Evolutionary conservation across 768 basidiomycete genomes (phyloP), one percentile per base, ranked within the genome.

Genomic region (Lactarius evosmus): DNA sequence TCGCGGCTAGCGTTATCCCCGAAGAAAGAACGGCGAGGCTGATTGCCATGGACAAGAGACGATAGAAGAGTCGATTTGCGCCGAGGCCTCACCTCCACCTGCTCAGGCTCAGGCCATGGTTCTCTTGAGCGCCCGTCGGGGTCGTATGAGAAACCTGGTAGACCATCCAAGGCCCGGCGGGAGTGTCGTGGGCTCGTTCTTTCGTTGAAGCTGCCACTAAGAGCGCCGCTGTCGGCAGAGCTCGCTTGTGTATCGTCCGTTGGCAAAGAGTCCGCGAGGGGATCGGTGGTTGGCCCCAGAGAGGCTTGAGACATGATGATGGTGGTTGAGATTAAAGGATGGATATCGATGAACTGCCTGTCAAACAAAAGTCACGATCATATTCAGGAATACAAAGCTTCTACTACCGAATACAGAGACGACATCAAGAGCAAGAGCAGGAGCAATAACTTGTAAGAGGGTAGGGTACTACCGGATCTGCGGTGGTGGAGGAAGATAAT

Each of bases 401-500:
- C 49, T 56, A 57, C 58, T 61, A 64, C 16, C 6, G 44, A 64
- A 65, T 65, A 65, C 64, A 65, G 40, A 38, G 41, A 41, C 30
- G 11, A 7, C 17, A 64, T 11, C 46, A 44, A 56, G 36, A 60
- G 29, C 7, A 14, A n/a, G 19, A 52, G n/a, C 46, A 44, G 51
- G 36, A 60, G 29, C 7, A 14, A n/a, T 19, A 52, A 19, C n/a
- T 22, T 16, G 50, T 32, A 51, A 38, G 17, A 65, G 41, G 33
- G 33, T 32, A 60, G n/a, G n/a, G n/a, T n/a, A 1, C 69, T 67
- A 92, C 89, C 89, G 91, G 61, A 92, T 91, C 73, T 89, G 88
- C 55, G 86, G 82, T 29, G 84, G 81, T 62, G 85, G 78, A 2
- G 88, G 86, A 56, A 91, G 79, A 69, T 87, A 91, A 71, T 91